Evolutionary conservation across 2,329 filamentous ascomycete species (phyloP), one percentile per base, ranked within the genome.

Genomic region (Nemania serpens): DNA sequence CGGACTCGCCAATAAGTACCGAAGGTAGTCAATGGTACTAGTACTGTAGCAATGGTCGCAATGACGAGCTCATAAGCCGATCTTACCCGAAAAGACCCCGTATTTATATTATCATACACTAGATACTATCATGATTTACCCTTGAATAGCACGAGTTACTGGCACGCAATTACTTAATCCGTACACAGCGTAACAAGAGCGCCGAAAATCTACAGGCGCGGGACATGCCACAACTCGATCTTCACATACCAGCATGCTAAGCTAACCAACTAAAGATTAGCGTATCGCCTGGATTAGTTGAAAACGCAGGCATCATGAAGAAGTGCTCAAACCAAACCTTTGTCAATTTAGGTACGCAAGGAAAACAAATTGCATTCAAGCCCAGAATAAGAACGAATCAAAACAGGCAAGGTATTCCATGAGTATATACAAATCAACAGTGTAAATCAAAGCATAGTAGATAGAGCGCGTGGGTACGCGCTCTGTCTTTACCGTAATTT

Each of bases 241-340:
- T 29, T 7, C 25, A 29, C 7, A 29, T 4, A 29, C 25, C 25
- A 7, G 7, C 25, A 4, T 3, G 4, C 25, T 29, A n/a, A n/a
- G n/a, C 25, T 29, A 7, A 29, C 25, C 36, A 15, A 29, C n/a
- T 57, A 33, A 17, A 47, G 53, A 48, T 36, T 61, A 53, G 48
- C 58, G 53, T 61, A 58, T 20, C 54, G 54, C 54, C 58, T 54
- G 43, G 54, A n/a, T 22, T 37, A 46, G 36, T 39, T 42, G 5
- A 47, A 50, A 18, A 15, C 20, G n/a, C 45, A 22, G 45, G 29
- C 54, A 36, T 29, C n/a, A n/a, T n/a, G n/a, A n/a, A n/a, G n/a
- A n/a, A n/a, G n/a, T n/a, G n/a, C n/a, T n/a, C n/a, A 29, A 54
- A 57, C 53, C 5, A 29, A 49, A 46, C 39, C 43, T 5, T 25